Base-by-base conservation (phyloP, 176 grass and related monocot genomes). In the Hordeum marinum region DNA sequence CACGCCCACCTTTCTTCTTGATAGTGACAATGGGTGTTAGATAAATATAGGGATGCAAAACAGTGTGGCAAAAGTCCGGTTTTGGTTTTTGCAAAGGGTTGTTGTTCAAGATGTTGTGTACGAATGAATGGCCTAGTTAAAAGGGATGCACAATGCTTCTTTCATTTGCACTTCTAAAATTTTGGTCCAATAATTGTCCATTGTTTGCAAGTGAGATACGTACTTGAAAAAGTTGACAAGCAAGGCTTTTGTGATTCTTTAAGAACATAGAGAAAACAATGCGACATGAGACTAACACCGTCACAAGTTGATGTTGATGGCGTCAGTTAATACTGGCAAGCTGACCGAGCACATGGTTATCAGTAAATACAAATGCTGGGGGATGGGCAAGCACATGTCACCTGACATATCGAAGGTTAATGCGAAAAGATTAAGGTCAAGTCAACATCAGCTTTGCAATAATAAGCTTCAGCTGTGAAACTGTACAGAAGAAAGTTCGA, bases 11-110 rank as follows among this genome's bases (percentile, higher is more conserved):
- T 83, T 80, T 84, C 12, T 65, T 88, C 39, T 85, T 46, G 80
- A 85, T 86, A 76, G 78, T n/a, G 75, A 85, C 63, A 77, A 64
- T 64, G 58, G 66, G 42, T 68, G 84, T 25, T 61, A 87, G 60
- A 64, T 48, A 66, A 66, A 61, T 73, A 84, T 1, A 87, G 60
- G 59, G 43, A 76, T 80, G 68, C 39, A 69, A 68, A 83, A 21
- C 70, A 87, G 69, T 84, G 85, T 71, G 81, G 81, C 62, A 54
- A 75, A 87, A 87, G 68, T 81, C 50, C 54, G 34, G 23, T 59
- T 80, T 48, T 85, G 62, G 70, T 83, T 69, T 87, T 52, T 13
- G 50, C 31, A 81, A 81, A 84, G 62, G 85, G 40, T 80, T 81
- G 68, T 54, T 80, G 60, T 31, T 85, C 50, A 89, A 85, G 81